Evolutionary conservation across 2,329 filamentous ascomycete species (phyloP), one percentile per base, ranked within the genome.

Genomic region (Ceratocystis papillata): DNA sequence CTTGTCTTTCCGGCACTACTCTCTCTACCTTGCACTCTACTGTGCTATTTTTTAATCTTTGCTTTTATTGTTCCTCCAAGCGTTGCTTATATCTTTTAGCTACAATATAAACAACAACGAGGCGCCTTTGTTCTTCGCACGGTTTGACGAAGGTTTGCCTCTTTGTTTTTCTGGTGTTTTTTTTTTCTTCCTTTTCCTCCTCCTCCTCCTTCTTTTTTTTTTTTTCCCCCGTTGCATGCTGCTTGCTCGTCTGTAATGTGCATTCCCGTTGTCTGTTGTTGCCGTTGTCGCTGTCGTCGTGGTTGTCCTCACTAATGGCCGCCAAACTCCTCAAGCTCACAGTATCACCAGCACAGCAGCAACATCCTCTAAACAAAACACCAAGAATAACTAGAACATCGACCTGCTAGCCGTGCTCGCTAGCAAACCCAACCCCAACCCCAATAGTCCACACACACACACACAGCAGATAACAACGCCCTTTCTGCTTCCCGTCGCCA

Each of bases 61-160:
- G 20, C 55, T 59, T 59, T 59, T 59, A 59, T 59, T 37, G 55
- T 59, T n/a, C 28, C 15, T 15, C 30, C 28, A 33, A 25, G 55
- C 55, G 12, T 37, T 33, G 5, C 17, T n/a, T 30, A n/a, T 30
- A n/a, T 10, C 17, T n/a, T 20, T 28, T 20, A 33, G 55, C 12
- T 59, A 30, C 25, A 59, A 59, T 59, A 59, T 59, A 59, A 59
- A 59, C 55, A 59, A 41, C 55, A 37, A 37, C 30, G 55, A 30
- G 17, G 25, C 55, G 55, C 55, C 55, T 37, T 30, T 59, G 55
- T 59, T 59, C 28, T 41, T 37, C 55, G 55, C 55, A 37, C 55
- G 55, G 60, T 33, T 62, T 46, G 17, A 33, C 60, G 60, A 46
- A 20, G 17, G 20, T 25, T 25, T 62, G 59, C 7, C 33, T 57